Percentiles rank a stretch among this genome's conserved stretches.
Conservation (phyloP, 1,284 basidiomycete genomes). For the Moesziomyces sp. region DNA sequence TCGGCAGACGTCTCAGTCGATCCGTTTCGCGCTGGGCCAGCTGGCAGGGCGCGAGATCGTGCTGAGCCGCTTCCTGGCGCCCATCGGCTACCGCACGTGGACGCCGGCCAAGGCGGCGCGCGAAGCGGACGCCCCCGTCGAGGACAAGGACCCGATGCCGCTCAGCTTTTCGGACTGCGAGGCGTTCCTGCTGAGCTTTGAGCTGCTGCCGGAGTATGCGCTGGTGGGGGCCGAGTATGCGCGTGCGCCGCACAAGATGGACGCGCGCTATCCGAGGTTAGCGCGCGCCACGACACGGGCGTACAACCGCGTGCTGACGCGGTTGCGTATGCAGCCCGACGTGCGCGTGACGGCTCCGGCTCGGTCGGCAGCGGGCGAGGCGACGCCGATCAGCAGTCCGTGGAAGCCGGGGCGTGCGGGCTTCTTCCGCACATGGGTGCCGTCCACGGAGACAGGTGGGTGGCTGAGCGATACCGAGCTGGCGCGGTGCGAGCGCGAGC, state of each 20-base stretch:
- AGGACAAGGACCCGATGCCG: conserved; percentile 54
- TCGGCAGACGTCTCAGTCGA: conserved; percentile 52
- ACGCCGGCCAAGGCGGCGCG: conserved; percentile 7
- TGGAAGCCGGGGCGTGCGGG: conserved; percentile 67
- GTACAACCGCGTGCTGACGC: conserved; percentile 67
- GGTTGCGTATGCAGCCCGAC: conserved; percentile 64
- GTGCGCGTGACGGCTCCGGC: conserved; percentile 11
- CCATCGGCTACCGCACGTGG: conserved; percentile 60
- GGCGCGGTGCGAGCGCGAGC: conserved; percentile 60
- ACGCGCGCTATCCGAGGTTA: conserved; percentile 60
- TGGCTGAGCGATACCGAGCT: conserved; percentile 62
- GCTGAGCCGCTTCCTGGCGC: conserved; percentile 58
- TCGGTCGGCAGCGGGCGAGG: not conserved
- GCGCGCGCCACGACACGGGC: conserved; percentile 67
- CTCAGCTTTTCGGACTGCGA: conserved; percentile 60
- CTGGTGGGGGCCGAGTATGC: conserved; percentile 55
- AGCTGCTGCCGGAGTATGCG: conserved; percentile 55
- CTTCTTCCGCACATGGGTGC: conserved; percentile 68
- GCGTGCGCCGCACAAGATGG: conserved; percentile 53
- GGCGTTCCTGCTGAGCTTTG: conserved; percentile 60
- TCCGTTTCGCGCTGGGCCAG: conserved; percentile 50
- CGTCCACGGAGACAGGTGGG: conserved; percentile 41
- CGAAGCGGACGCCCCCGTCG: conserved; percentile 5
- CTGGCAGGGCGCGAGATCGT: conserved; percentile 50
- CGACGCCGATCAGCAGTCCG: conserved; percentile 28